Base-by-base conservation (phyloP, 2,329 filamentous ascomycete genomes). In the Diaporthe citri region DNA sequence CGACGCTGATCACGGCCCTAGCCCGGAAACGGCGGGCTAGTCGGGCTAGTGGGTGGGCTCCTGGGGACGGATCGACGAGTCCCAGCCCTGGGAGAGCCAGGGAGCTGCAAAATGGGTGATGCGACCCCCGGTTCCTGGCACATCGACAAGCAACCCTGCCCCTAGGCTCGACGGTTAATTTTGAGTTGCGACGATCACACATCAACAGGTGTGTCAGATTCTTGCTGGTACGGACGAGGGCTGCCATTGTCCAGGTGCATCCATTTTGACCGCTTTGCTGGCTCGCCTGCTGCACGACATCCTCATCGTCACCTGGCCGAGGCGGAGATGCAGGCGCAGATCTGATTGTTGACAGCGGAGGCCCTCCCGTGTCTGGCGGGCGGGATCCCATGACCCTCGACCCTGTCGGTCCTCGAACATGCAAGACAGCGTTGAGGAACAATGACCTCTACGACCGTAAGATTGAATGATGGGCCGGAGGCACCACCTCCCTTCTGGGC, bases 131-230 rank as follows among this genome's bases (percentile, higher is more conserved):
- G 72, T 74, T 59, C 67, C 66, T 73, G 71, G 57, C 70, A 72
- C 67, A 72, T 43, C 52, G 75, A 59, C 67, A 72, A 55, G 59
- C 55, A 74, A 74, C 64, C 74, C 74, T 75, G 64, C 66, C 60
- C 60, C 64, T 76, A 60, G 46, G 34, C 71, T 48, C 66, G 64
- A 48, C 56, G 66, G 72, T 74, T 71, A 48, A 67, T 56, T 71
- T 59, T 67, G 59, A 76, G 67, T 76, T 69, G 66, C 74, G 74
- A 67, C 74, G 72, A 74, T 74, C 72, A 62, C 72, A 72, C 59
- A 74, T 72, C 22, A 39, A 57, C 25, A 52, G 31, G 48, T 59
- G 57, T 75, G 41, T 72, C 64, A 76, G 51, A 67, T 64, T 69
- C 64, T 69, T 69, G 64, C 64, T 55, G 64, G 64, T 55, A 39